phyloP scores from a whole-genome alignment of 1,284 basidiomycete species.

The Puccinia novopanici region DNA sequence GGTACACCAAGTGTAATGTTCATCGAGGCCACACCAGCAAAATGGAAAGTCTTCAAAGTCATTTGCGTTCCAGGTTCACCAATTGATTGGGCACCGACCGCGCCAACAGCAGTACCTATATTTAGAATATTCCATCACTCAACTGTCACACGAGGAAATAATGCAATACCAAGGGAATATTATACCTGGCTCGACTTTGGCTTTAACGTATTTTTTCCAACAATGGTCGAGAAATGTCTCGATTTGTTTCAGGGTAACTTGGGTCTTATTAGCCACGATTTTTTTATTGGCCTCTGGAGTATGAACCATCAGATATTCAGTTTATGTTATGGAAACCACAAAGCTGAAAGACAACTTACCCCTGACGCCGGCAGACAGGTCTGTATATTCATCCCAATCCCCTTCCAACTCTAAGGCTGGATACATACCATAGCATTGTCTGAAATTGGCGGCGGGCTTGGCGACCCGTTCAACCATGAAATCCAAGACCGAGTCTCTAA shows the following conservation, averaged over 20 bases:
- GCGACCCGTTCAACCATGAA: slow-evolving; percentile 76
- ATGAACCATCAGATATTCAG: neutral
- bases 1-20: slow-evolving; percentile 99
- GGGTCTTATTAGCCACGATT: slow-evolving; percentile 82
- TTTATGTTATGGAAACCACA: neutral
- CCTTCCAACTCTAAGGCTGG: slow-evolving; percentile 74
- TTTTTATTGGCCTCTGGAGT: slow-evolving; percentile 56
- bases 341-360: slow-evolving; percentile 62
- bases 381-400: slow-evolving; percentile 77
- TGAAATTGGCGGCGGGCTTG: slow-evolving; percentile 69
- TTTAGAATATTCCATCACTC: slow-evolving; percentile 37
- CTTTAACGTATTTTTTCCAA: slow-evolving; percentile 87
- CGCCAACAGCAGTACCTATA: slow-evolving; percentile 78
- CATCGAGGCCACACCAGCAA: slow-evolving; percentile 99
- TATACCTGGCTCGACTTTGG: slow-evolving; percentile 86
- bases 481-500: slow-evolving; percentile 72
- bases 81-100: slow-evolving; percentile 97
- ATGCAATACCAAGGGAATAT: neutral
- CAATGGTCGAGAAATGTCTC: slow-evolving; percentile 79
- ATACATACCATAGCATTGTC: slow-evolving; percentile 79
- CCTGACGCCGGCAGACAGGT: slow-evolving; percentile 73
- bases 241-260: slow-evolving; percentile 82
- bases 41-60: slow-evolving; percentile 99
- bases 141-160: neutral
- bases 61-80: slow-evolving; percentile 99